phyloP scores from a whole-genome alignment of 2,329 filamentous ascomycete genomes.

The Penicillium vulpinum region DNA sequence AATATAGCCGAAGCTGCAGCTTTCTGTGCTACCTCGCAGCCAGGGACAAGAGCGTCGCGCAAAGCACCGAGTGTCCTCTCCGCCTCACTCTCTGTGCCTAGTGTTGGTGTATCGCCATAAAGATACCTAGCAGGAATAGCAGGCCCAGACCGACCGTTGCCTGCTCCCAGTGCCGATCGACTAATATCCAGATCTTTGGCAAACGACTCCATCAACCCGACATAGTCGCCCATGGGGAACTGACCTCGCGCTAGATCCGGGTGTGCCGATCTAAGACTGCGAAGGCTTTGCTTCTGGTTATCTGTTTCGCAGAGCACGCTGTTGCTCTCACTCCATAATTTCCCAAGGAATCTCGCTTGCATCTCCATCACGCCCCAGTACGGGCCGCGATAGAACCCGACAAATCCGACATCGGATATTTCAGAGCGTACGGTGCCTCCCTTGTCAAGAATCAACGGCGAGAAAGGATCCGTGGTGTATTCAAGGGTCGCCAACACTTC shows the following conservation, averaged over 20 bases:
- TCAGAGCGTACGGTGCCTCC: constrained; percentile 63
- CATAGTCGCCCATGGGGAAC: constrained; percentile 82
- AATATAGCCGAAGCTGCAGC: constrained; percentile 70
- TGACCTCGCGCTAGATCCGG: constrained; percentile 52
- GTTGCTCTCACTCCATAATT: constrained; percentile 54
- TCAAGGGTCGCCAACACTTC: constrained; percentile 59
- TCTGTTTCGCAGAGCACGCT: constrained; percentile 23
- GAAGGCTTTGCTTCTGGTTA: constrained; percentile 27
- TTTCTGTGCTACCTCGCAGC: constrained; percentile 45
- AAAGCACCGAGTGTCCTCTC: constrained; percentile 53
- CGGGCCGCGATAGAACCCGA: constrained; percentile 80
- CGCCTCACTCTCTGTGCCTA: constrained; percentile 21
- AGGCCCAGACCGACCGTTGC: constrained; percentile 36
- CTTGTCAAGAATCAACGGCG: constrained; percentile 68
- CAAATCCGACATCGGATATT: constrained; percentile 69
- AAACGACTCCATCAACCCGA: constrained; percentile 73
- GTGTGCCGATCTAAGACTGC: constrained; percentile 21
- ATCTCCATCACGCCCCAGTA: constrained; percentile 89
- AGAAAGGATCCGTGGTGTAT: constrained; percentile 56
- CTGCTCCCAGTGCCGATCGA: constrained; percentile 40
- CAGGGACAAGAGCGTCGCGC: constrained; percentile 35
- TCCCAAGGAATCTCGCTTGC: constrained; percentile 70
- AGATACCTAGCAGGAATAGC: constrained; percentile 59
- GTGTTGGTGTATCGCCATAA: constrained; percentile 28
- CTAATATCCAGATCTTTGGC: constrained; percentile 58